Evolutionary conservation across 306 rosid genomes (phyloP).

Genomic region (Vachellia collinsii): DNA sequence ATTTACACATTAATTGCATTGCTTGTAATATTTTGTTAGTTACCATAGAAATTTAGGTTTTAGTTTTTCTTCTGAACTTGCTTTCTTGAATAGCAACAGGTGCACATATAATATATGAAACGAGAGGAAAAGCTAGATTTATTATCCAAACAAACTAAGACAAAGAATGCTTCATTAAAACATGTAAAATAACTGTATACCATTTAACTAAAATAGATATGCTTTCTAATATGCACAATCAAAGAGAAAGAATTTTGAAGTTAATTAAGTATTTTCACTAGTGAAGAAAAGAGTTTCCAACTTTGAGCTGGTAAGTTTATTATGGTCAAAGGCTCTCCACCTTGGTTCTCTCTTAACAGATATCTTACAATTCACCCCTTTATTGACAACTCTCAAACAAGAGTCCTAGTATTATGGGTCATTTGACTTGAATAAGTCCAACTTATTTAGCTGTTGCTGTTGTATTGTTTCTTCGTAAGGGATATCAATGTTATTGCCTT

Average conservation of each 20-base stretch:
- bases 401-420: not conserved
- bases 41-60: not conserved
- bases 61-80: not conserved
- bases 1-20: constrained; percentile 12
- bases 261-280: not conserved
- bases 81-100: not conserved
- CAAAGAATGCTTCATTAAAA: not conserved
- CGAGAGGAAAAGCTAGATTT: not conserved
- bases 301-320: constrained; percentile 3
- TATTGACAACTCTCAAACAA: not conserved
- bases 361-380: not conserved
- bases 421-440: not conserved
- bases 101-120: not conserved
- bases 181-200: not conserved
- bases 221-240: not conserved
- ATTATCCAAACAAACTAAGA: not conserved
- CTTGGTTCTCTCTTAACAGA: not conserved
- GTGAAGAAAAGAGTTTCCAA: constrained; percentile 18
- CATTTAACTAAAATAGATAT: not conserved
- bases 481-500: constrained; percentile 33
- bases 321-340: constrained; percentile 6
- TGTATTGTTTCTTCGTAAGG: not conserved
- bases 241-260: constrained; percentile 12
- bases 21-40: constrained; percentile 5
- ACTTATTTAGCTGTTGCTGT: not conserved